A percentile compares a stretch with the other conserved stretches of the same genome.
These are phyloP conservation scores for Ceratobasidium sp. DNA, from an alignment of 1,284 basidiomycete genomes.

Conservation along the genomic window DNA sequence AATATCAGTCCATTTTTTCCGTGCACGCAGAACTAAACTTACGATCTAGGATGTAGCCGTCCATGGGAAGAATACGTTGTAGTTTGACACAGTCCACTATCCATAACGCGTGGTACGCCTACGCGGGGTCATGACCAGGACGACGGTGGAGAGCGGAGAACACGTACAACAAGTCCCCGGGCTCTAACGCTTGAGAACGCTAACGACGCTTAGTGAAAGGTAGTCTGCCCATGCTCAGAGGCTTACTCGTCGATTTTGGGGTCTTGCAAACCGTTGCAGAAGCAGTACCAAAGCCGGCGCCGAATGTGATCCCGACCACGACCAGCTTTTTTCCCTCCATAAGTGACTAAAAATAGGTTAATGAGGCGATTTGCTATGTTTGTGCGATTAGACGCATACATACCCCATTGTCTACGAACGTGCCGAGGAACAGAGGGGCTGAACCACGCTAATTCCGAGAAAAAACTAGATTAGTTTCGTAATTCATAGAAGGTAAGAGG, in stretches of 20 bases:
- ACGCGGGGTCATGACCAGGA: background rate
- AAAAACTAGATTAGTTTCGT: background rate
- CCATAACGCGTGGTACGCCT: slow-evolving; percentile 43
- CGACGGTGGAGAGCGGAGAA: no score
- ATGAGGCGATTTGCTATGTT: background rate
- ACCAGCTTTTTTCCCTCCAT: slow-evolving; percentile 43
- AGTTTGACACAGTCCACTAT: slow-evolving; percentile 28
- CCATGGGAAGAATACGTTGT: slow-evolving; percentile 28
- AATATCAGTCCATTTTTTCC: background rate
- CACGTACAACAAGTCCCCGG: slow-evolving; percentile 37
- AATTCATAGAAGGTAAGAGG: background rate
- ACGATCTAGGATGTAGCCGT: slow-evolving; percentile 34
- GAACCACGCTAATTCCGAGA: slow-evolving; percentile 34
- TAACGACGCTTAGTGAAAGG: slow-evolving; percentile 21
- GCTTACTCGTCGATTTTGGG: slow-evolving; percentile 42
- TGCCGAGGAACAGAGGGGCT: slow-evolving; percentile 41
- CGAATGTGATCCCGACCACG: slow-evolving; percentile 34
- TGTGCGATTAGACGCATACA: slow-evolving; percentile 23
- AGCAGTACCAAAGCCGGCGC: slow-evolving; percentile 42
- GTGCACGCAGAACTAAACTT: background rate
- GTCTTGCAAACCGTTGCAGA: slow-evolving; percentile 39
- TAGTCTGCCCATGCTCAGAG: background rate
- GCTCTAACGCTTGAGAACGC: slow-evolving; percentile 27
- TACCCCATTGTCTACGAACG: slow-evolving; percentile 42
- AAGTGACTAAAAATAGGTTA: slow-evolving; percentile 6